Conservation (phyloP, 1,284 basidiomycete genomes). For the Xanthoconium separans region DNA sequence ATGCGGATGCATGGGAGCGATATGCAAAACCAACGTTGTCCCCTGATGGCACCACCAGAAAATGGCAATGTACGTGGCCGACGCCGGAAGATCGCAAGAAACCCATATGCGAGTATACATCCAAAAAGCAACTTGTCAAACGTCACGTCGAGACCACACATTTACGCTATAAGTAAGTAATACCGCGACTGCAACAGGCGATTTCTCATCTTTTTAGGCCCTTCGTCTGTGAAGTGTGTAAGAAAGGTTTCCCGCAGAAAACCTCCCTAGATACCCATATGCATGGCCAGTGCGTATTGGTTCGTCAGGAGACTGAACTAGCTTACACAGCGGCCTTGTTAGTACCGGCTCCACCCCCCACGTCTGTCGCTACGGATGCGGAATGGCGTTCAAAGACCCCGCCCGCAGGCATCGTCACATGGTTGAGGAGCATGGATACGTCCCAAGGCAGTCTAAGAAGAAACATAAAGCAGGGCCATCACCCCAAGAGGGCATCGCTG, state of each 20-base stretch:
- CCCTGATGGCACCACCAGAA: constrained; percentile 34
- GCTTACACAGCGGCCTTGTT: constrained; percentile 11
- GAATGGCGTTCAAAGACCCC: constrained; percentile 57
- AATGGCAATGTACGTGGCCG: constrained; percentile 37
- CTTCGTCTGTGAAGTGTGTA: constrained; percentile 54
- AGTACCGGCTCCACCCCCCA: constrained; percentile 59
- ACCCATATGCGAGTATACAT: constrained; percentile 48
- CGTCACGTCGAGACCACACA: constrained; percentile 66
- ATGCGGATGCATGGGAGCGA: constrained; percentile 32
- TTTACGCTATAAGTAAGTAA: constrained; percentile 56
- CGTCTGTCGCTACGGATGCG: constrained; percentile 52
- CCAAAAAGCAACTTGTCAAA: constrained; percentile 66
- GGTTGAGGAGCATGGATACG: constrained; percentile 50
- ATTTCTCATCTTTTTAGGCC: constrained; percentile 38
- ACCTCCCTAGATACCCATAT: constrained; percentile 60
- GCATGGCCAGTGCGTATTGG: constrained; percentile 53
- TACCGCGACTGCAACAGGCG: constrained; percentile 7
- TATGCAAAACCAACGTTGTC: constrained; percentile 37
- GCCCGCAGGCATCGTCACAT: constrained; percentile 62
- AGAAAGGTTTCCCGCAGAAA: constrained; percentile 58
- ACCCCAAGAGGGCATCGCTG: constrained; percentile 21
- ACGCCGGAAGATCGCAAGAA: constrained; percentile 35
- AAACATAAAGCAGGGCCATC: constrained; percentile 36
- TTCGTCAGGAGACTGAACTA: constrained; percentile 3
- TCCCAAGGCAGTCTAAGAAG: constrained; percentile 46